Evolutionary conservation across 2,329 filamentous ascomycete genomes (phyloP).

Genomic region (Calonectria leucothoes): DNA sequence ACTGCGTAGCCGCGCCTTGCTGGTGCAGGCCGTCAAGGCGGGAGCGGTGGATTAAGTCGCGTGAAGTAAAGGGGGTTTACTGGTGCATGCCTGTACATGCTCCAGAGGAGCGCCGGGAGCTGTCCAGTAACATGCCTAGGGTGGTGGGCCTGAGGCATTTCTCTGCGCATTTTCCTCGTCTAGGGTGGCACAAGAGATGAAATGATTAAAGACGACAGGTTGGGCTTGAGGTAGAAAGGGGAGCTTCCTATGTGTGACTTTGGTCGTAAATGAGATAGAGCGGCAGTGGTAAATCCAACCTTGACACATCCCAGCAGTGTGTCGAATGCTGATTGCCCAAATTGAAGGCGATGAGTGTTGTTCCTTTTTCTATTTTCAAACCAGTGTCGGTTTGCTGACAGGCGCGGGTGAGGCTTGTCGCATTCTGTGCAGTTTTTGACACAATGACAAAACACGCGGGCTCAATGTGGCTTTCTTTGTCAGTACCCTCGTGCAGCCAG

Average conservation of each 20-base stretch:
- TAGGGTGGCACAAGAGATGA: conserved; percentile 13
- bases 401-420: neutral
- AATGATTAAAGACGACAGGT: neutral
- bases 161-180: conserved; percentile 44
- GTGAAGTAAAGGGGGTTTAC: conserved; percentile 36
- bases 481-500: conserved; percentile 15
- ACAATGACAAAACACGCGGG: conserved; percentile 1
- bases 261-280: neutral
- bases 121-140: conserved; percentile 27
- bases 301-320: neutral
- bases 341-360: neutral
- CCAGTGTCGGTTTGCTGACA: neutral
- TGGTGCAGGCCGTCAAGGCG: conserved; percentile 33
- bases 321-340: neutral
- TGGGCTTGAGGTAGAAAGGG: neutral
- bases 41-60: conserved; percentile 22
- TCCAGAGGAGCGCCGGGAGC: conserved; percentile 15
- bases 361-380: neutral
- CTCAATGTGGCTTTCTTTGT: neutral
- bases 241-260: conserved; percentile 7
- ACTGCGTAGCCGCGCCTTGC: conserved; percentile 30
- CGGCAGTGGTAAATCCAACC: neutral
- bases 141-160: conserved; percentile 49
- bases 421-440: neutral
- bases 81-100: conserved; percentile 23